These are phyloP conservation scores for Dioscorea cayenensis DNA, from an alignment of 116 monocot genomes.

Conservation along the genomic window DNA sequence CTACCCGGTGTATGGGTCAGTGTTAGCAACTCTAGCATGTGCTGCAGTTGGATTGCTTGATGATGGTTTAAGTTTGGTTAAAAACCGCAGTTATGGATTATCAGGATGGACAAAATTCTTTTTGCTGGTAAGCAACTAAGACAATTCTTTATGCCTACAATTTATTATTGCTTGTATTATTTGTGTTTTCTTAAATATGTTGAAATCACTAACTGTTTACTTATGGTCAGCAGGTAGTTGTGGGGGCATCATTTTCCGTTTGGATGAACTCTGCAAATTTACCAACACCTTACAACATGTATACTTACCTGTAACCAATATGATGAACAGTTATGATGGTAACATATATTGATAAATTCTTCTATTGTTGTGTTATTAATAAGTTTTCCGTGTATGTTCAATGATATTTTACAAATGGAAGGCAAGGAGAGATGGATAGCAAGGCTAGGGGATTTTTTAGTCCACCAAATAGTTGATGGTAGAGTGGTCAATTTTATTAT, in stretches of 20 bases:
- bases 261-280: constrained; percentile 61
- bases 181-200: background rate
- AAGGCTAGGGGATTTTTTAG: background rate
- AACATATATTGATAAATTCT: constrained; percentile 2
- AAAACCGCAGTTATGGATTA: constrained; percentile 31
- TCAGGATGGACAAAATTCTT: constrained; percentile 36
- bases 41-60: constrained; percentile 46
- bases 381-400: background rate
- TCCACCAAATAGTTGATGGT: no score
- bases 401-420: background rate
- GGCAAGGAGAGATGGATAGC: background rate
- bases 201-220: background rate
- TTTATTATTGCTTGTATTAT: background rate
- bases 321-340: constrained; percentile 27
- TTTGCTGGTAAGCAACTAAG: constrained; percentile 20
- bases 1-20: constrained; percentile 21
- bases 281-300: constrained; percentile 73
- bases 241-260: constrained; percentile 54
- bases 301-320: constrained; percentile 39
- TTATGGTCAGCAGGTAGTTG: constrained; percentile 43
- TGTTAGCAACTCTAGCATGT: constrained; percentile 36
- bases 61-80: constrained; percentile 27
- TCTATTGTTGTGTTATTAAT: background rate
- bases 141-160: background rate
- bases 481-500: no score